Conservation (phyloP, 345 rosid genomes). For the Hibiscus mutabilis region DNA sequence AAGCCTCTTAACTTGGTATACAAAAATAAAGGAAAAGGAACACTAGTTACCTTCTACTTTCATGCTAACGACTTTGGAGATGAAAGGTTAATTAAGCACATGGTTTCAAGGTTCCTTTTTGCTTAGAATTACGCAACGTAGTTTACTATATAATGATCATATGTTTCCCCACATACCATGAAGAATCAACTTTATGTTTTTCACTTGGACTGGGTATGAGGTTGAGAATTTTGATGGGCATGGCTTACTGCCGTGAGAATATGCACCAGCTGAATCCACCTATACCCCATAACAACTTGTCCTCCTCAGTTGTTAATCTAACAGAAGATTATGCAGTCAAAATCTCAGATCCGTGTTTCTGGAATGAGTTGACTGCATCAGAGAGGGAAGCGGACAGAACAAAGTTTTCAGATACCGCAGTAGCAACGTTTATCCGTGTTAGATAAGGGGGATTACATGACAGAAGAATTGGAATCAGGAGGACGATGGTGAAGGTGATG, state of each 20-base stretch:
- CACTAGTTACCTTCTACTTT: neutral
- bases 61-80: neutral
- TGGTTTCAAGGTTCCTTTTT: neutral
- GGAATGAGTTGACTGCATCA: neutral
- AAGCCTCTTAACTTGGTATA: neutral
- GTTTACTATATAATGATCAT: no score
- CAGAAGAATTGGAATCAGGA: no score
- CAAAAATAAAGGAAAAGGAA: neutral
- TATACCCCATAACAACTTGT: neutral
- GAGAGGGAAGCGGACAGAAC: neutral
- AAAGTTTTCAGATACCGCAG: neutral
- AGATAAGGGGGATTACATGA: no score
- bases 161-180: no score
- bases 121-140: neutral
- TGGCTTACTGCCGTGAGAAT: neutral
- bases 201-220: no score
- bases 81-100: neutral
- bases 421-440: neutral
- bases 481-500: no score
- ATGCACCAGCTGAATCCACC: neutral
- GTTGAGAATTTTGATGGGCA: no score
- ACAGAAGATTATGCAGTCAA: neutral
- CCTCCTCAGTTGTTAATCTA: neutral
- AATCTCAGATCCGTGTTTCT: neutral
- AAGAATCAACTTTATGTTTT: no score